Percentiles rank a stretch among this genome's conserved stretches.
phyloP scores from a whole-genome alignment of 345 rosid species.

The Populus davidiana region DNA sequence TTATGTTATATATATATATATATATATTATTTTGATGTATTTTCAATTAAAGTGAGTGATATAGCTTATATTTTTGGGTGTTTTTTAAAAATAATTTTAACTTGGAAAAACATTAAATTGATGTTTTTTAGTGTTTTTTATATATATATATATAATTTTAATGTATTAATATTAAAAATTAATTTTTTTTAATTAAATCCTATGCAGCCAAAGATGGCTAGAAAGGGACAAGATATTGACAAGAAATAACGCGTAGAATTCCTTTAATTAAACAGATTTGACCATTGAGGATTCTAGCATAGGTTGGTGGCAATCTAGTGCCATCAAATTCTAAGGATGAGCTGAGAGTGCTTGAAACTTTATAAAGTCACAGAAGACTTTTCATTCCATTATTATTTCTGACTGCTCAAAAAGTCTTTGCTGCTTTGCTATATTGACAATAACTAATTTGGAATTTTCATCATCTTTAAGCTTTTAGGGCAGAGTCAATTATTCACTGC shows the following conservation, averaged over 20 bases:
- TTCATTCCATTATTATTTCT: no score
- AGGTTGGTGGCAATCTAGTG: neutral
- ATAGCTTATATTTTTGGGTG: no score
- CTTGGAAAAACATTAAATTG: no score
- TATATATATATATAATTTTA: no score
- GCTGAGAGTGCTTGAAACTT: neutral
- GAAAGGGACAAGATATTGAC: neutral
- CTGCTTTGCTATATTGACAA: no score
- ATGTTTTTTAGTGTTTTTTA: no score
- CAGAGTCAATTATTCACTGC: neutral
- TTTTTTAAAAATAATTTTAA: no score
- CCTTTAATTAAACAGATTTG: neutral
- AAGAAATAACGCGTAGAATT: neutral
- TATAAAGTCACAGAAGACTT: neutral
- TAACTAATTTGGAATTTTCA: neutral
- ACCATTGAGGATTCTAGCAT: neutral
- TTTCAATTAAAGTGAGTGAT: no score
- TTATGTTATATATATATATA: no score
- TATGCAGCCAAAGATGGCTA: neutral
- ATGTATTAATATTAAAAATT: no score
- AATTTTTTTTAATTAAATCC: neutral
- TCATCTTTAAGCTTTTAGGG: neutral
- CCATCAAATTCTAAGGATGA: neutral
- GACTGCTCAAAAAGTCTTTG: neutral
- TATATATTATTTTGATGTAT: accelerated